Percentiles rank a stretch among this genome's conserved stretches.
Conservation (phyloP, 2,329 filamentous ascomycete species). For the Phialemoniopsis sp. region DNA sequence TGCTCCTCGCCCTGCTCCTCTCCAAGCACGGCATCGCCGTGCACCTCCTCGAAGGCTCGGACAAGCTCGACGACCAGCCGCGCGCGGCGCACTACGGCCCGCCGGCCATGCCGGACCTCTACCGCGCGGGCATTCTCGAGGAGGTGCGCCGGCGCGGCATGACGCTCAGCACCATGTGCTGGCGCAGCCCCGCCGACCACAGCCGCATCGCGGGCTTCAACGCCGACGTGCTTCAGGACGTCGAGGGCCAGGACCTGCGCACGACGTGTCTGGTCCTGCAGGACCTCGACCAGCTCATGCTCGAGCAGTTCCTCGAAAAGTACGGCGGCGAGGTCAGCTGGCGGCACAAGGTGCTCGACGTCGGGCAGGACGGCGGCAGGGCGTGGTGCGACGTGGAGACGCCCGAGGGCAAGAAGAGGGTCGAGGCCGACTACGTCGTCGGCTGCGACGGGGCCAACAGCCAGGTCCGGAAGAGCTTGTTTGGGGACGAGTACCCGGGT, state of each 20-base stretch:
- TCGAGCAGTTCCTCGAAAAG: slow-evolving; percentile 29
- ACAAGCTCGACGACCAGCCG: slow-evolving; percentile 52
- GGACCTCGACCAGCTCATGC: slow-evolving; percentile 36
- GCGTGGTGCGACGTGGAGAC: slow-evolving; percentile 41
- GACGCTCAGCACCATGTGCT: slow-evolving; percentile 31
- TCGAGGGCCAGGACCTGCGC: slow-evolving; percentile 32
- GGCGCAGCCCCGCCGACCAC: slow-evolving; percentile 30
- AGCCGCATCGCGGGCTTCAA: slow-evolving; percentile 30
- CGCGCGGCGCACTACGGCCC: slow-evolving; percentile 60
- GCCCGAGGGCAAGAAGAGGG: slow-evolving; percentile 24
- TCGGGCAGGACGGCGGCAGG: slow-evolving; percentile 38
- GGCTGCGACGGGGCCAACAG: slow-evolving; percentile 53
- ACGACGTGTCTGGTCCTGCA: slow-evolving; percentile 36
- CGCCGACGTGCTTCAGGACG: slow-evolving; percentile 22
- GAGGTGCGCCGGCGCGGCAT: slow-evolving; percentile 31
- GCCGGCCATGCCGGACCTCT: slow-evolving; percentile 52
- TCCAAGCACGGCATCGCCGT: slow-evolving; percentile 47
- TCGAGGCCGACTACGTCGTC: slow-evolving; percentile 48
- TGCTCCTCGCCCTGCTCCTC: slow-evolving; percentile 47
- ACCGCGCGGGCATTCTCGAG: slow-evolving; percentile 54
- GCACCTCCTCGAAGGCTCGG: slow-evolving; percentile 50
- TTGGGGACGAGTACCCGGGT: slow-evolving; percentile 53
- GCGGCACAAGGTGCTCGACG: slow-evolving; percentile 38
- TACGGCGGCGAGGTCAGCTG: slow-evolving; percentile 33
- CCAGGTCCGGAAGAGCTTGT: slow-evolving; percentile 41